Conservation (phyloP, 176 grass and related monocot genomes). For the Musa itinerans region DNA sequence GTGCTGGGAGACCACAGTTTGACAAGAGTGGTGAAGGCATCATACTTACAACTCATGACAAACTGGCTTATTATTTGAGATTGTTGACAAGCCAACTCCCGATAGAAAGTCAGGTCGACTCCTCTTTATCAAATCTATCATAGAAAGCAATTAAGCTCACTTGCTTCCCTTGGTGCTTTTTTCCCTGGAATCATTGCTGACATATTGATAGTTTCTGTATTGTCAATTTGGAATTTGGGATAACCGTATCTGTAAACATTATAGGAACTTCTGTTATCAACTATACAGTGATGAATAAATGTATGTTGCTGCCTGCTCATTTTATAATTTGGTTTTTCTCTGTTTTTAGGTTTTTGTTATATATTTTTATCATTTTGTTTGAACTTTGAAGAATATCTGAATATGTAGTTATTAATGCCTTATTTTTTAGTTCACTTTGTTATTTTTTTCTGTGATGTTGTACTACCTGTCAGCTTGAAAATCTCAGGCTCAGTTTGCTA, state of each 20-base stretch:
- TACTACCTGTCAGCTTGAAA: too few species aligned
- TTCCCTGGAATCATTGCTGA: too few species aligned
- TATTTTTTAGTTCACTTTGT: neutral
- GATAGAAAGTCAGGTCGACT: conserved; percentile 77
- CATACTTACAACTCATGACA: conserved; percentile 96
- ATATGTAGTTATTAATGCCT: neutral
- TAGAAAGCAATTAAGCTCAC: too few species aligned
- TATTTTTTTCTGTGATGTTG: neutral
- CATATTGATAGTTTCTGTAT: too few species aligned
- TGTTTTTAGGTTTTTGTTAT: neutral
- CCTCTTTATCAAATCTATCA: too few species aligned
- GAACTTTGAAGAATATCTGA: neutral
- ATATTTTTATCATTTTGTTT: neutral
- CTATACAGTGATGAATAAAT: neutral
- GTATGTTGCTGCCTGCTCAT: neutral
- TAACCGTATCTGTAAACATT: too few species aligned
- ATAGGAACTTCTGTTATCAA: too few species aligned
- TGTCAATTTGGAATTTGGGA: too few species aligned
- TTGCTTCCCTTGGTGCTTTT: too few species aligned
- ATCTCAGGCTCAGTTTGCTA: too few species aligned
- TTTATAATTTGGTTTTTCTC: neutral
- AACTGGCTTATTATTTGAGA: conserved; percentile 82
- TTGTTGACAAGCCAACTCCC: conserved; percentile 90
- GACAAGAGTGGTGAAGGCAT: conserved; percentile 99
- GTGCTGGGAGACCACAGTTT: conserved; percentile 95